A percentile compares a stretch with the other conserved stretches of the same genome.
phyloP scores from a whole-genome alignment of 2,329 filamentous ascomycete species.

The Acrocalymma vagum region DNA sequence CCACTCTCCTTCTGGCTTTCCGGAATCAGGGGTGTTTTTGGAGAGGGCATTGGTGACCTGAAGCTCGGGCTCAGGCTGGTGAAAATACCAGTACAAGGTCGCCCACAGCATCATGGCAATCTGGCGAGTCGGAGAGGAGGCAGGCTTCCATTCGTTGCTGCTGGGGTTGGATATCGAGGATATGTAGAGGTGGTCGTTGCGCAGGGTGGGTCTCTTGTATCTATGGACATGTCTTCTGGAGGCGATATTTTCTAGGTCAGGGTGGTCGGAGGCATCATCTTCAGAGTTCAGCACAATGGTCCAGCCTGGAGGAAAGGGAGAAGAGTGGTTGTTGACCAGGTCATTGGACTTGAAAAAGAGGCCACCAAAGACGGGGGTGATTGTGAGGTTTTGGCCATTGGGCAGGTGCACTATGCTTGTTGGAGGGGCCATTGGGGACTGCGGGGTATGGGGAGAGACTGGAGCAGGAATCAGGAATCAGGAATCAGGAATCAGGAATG shows the following conservation, averaged over 20 bases:
- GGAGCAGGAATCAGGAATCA: slow-evolving; percentile 6
- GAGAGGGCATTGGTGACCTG: slow-evolving; percentile 71
- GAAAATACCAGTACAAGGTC: slow-evolving; percentile 96
- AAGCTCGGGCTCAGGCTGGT: slow-evolving; percentile 77
- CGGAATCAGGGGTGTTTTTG: slow-evolving; percentile 69
- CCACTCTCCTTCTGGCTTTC: slow-evolving; percentile 86
- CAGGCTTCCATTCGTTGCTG: slow-evolving; percentile 79
- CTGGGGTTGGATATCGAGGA: slow-evolving; percentile 89
- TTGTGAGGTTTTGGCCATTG: slow-evolving; percentile 84
- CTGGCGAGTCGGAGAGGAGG: slow-evolving; percentile 82
- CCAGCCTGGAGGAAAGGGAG: slow-evolving; percentile 86
- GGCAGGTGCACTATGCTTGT: slow-evolving; percentile 72
- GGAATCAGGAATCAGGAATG: slow-evolving; percentile 6
- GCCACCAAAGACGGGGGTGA: slow-evolving; percentile 89
- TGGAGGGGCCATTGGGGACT: slow-evolving; percentile 51
- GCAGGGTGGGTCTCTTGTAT: slow-evolving; percentile 79
- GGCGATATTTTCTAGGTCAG: slow-evolving; percentile 17
- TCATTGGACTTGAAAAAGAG: slow-evolving; percentile 88
- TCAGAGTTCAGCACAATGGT: slow-evolving; percentile 85
- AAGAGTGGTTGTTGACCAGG: slow-evolving; percentile 69
- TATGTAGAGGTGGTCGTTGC: slow-evolving; percentile 85
- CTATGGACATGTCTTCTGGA: slow-evolving; percentile 62
- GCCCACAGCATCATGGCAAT: slow-evolving; percentile 98
- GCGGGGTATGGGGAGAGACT: slow-evolving; percentile 30
- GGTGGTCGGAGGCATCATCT: slow-evolving; percentile 43